A percentile compares a stretch with the other conserved stretches of the same genome.
phyloP scores from a whole-genome alignment of 1,284 basidiomycete species.

The Amylostereum areolatum region DNA sequence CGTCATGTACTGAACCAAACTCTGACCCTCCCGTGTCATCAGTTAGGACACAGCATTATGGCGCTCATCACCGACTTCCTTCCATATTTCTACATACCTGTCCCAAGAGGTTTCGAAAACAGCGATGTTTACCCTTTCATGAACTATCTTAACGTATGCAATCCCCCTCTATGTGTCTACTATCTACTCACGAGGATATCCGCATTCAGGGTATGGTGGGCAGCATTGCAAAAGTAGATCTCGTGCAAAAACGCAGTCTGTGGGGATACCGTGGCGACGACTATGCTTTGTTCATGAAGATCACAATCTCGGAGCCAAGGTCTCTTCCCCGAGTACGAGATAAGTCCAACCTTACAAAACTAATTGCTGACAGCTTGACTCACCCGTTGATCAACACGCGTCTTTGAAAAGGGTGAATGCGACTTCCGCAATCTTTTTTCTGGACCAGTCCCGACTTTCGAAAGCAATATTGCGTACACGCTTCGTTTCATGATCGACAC shows the following conservation, averaged over 20 bases:
- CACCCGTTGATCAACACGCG: slow-evolving; percentile 43
- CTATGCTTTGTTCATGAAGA: slow-evolving; percentile 74
- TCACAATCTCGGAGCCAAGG: slow-evolving; percentile 69
- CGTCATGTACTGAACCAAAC: slow-evolving; percentile 5
- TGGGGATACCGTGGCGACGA: slow-evolving; percentile 88
- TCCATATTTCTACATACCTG: slow-evolving; percentile 88
- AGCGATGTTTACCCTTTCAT: slow-evolving; percentile 63
- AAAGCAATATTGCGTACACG: slow-evolving; percentile 87
- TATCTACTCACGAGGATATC: neutral
- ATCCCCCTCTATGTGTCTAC: neutral
- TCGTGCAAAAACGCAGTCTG: slow-evolving; percentile 66
- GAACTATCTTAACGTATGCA: slow-evolving; percentile 72
- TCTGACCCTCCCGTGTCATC: neutral
- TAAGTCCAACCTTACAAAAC: slow-evolving; percentile 35
- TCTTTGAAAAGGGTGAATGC: slow-evolving; percentile 84
- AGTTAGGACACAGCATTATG: slow-evolving; percentile 85
- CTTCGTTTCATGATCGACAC: slow-evolving; percentile 96
- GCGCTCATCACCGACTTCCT: slow-evolving; percentile 76
- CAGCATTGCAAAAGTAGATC: slow-evolving; percentile 51
- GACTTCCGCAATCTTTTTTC: slow-evolving; percentile 66
- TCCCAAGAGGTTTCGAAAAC: slow-evolving; percentile 75
- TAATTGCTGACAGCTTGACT: slow-evolving; percentile 6
- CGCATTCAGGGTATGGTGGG: slow-evolving; percentile 22
- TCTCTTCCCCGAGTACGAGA: slow-evolving; percentile 85
- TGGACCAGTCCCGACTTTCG: slow-evolving; percentile 63